Base-by-base conservation (phyloP, 352 stramenopile genomes). In the Phytophthora multivora region DNA sequence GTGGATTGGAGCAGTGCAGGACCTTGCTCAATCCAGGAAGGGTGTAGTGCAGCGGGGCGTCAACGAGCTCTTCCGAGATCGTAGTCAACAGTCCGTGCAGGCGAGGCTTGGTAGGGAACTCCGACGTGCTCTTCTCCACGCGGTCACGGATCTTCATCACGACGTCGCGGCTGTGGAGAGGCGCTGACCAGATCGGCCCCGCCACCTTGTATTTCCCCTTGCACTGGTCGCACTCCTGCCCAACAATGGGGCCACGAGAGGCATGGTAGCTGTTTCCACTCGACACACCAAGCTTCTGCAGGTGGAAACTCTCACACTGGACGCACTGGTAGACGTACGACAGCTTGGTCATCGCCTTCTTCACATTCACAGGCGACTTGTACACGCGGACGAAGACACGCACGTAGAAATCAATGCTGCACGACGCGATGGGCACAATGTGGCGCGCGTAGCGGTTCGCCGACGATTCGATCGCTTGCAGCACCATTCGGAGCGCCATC, bases 331-430 rank as follows among this genome's bases (percentile, higher is more conserved):
- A 96, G 9, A 91, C 79, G 62, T 95, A 86, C 57, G 88, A 96
- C 12, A 93, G 83, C 77, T 96, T 96, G 42, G 86, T 96, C 86
- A 96, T 95, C 10, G 83, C 89, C 51, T 96, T 86, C 75, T 98
- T 98, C 33, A 97, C 96, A 64, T 98, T 97, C 13, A 92, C 83
- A 16, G 97, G 97, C 51, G 96, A 97, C 67, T 98, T 93, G 76
- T 96, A 98, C 39, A 99, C 96, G 58, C 98, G 95, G 13, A 99
- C 97, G 80, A 99, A 99, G 38, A 99, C 91, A 46, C 98, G 96
- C 39, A 99, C 86, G 82, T 99, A 99, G 71, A 99, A 99, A 57
- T 99, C 96, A 70, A 99, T 99, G 62, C 96, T 98, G 53, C 99
- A 97, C 33, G 91, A 98, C 19, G 98, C 89, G 18, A 99, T 90